Evolutionary conservation across 495 filamentous ascomycete species (phyloP).

Genomic region (Tuber umbilicatum): DNA sequence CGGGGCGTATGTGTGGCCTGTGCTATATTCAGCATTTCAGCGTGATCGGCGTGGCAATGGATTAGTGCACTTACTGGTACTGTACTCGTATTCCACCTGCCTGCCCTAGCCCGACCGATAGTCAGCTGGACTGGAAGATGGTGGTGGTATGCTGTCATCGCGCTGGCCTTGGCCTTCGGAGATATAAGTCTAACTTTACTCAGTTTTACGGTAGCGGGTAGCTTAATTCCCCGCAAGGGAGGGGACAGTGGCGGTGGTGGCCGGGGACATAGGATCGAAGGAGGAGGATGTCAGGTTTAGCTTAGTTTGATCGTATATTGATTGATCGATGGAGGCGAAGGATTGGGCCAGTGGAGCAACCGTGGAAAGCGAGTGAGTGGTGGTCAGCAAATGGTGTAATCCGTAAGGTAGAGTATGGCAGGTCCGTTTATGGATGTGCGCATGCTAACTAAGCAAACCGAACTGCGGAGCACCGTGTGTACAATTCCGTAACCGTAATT

Average conservation of each 20-base stretch:
- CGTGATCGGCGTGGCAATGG: not conserved
- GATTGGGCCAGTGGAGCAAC: not conserved
- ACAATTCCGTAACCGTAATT: not conserved
- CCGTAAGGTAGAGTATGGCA: not conserved
- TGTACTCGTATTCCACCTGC: not conserved
- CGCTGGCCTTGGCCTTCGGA: not conserved
- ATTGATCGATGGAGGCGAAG: not conserved
- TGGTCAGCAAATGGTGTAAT: not conserved
- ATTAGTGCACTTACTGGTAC: not conserved
- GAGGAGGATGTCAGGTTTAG: not conserved
- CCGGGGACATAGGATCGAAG: not conserved
- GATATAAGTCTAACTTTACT: not conserved
- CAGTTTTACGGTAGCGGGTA: not conserved
- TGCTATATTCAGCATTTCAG: not conserved
- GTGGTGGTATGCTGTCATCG: not conserved
- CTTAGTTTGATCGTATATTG: not conserved
- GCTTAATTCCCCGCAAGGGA: not conserved
- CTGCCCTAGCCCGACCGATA: not conserved
- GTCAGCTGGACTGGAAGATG: not conserved
- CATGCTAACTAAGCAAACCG: not conserved
- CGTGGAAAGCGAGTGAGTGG: not conserved
- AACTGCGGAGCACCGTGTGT: not conserved
- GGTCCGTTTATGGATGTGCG: not conserved
- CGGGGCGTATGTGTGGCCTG: not conserved
- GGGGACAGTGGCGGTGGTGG: not conserved